Percentiles rank a stretch among this genome's conserved stretches.
phyloP scores from a whole-genome alignment of 1,139 yeast species.

The Kazachstania sp. region DNA sequence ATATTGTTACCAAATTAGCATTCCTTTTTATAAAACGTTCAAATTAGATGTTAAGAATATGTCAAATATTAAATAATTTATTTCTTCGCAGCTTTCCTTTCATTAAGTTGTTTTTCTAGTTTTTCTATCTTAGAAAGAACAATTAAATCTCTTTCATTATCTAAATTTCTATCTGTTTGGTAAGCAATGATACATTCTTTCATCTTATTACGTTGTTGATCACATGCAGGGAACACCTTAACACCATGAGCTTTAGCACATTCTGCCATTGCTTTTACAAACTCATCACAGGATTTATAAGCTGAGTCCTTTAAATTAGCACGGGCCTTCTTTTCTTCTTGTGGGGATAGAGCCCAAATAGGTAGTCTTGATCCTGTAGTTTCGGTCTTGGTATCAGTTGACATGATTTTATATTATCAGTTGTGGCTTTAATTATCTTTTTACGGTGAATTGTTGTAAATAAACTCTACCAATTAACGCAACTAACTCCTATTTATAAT shows the following conservation, averaged over 20 bases:
- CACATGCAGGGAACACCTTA: constrained; percentile 50
- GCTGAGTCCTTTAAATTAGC: constrained; percentile 71
- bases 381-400: not conserved
- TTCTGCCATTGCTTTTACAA: constrained; percentile 46
- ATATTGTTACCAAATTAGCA: not conserved
- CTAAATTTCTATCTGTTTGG: constrained; percentile 57
- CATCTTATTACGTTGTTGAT: constrained; percentile 54
- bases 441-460: too few species aligned
- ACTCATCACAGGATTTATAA: constrained; percentile 61
- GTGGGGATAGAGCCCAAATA: constrained; percentile 77
- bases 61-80: not conserved
- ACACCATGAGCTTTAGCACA: constrained; percentile 49
- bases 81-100: constrained; percentile 5
- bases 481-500: too few species aligned
- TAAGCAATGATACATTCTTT: constrained; percentile 60
- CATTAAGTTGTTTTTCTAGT: constrained; percentile 16
- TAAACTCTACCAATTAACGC: too few species aligned
- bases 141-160: constrained; percentile 58
- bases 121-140: constrained; percentile 46
- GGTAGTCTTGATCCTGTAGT: constrained; percentile 39
- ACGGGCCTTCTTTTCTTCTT: constrained; percentile 74
- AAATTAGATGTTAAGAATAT: constrained; percentile 1
- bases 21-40: not conserved
- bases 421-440: too few species aligned
- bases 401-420: not conserved